Base-by-base conservation (phyloP, 1,284 basidiomycete genomes). In the Rugosomyces carneus region DNA sequence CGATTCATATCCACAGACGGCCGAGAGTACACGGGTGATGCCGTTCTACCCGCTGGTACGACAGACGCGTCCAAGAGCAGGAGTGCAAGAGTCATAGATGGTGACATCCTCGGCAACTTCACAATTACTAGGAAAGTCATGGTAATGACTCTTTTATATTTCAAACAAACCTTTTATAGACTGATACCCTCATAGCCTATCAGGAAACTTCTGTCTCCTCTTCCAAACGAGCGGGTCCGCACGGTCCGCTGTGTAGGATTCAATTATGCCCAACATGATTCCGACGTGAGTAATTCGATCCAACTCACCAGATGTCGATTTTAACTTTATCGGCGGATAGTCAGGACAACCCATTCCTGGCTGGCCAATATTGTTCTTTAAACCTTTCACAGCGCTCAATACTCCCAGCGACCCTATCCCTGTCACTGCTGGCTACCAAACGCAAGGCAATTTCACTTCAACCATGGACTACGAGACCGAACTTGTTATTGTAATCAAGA, bases 401-500 rank as follows among this genome's bases (percentile, higher is more conserved):
- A 63, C 63, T 1, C 70, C 69, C 0, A 64, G 58, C 26, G 66
- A 60, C 31, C 60, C 63, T 13, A 63, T 66, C 23, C 66, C 68
- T 9, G 53, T 69, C 2, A 69, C 64, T 11, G 60, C 59, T 3
- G 67, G 65, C 11, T 71, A 68, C 50, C 69, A 72, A 53, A 70
- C 63, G 15, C 68, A 69, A 50, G 63, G 64, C 24, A 64, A 67
- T 47, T 70, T 70, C 55, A 66, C 63, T 13, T 68, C 66, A 0
- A 57, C 54, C 8, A 69, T 69, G 67, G 70, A 71, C 51, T 71
- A 68, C 44, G 70, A 72, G 53, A 67, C 68, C 8, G 70, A 72
- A 49, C 59, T 72, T 35, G 70, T 71, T n/a, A 58, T 72, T 11
- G 54, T 72, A 5, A 68, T 72, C n/a, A 66, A 66, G 56, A 69